A percentile compares a stretch with the other conserved stretches of the same genome.
These are phyloP conservation scores for Podila clonocystis DNA, from an alignment of 192 early-diverging fungal species.

Conservation along the genomic window DNA sequence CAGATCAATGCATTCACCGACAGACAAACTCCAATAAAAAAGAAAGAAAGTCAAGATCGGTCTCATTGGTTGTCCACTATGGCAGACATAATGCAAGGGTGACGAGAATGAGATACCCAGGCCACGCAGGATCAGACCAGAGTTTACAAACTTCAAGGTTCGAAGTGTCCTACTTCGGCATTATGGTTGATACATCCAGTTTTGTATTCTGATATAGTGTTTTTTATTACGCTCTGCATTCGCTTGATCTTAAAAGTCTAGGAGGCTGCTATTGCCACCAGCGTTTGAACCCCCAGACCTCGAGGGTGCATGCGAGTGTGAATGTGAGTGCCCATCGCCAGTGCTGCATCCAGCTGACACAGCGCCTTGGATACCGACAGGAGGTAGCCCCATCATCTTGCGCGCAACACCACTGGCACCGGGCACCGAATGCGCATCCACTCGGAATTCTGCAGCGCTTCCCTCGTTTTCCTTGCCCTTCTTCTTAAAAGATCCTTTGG, in stretches of 20 bases:
- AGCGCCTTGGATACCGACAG: constrained; percentile 34
- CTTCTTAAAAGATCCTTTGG: background rate
- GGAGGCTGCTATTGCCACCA: constrained; percentile 22
- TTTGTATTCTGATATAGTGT: no score
- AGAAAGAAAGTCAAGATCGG: no score
- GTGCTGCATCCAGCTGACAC: constrained; percentile 35
- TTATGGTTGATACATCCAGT: no score
- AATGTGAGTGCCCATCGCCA: constrained; percentile 7
- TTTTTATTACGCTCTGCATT: no score
- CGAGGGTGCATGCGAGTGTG: constrained; percentile 12
- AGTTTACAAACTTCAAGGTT: no score
- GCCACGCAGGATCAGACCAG: no score
- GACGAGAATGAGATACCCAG: no score
- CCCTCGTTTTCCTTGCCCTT: background rate
- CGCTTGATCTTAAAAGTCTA: constrained; percentile 20
- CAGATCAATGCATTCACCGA: no score
- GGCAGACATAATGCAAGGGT: no score
- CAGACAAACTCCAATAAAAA: no score
- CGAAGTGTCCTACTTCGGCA: no score
- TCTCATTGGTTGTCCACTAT: no score
- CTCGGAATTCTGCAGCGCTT: constrained; percentile 1
- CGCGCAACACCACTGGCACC: constrained; percentile 44
- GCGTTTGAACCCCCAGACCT: background rate
- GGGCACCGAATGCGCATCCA: constrained; percentile 40
- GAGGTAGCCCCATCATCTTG: constrained; percentile 50